Evolutionary conservation across 306 rosid species (phyloP), one percentile per base, ranked within the genome.

Genomic region (Carpinus viminea): DNA sequence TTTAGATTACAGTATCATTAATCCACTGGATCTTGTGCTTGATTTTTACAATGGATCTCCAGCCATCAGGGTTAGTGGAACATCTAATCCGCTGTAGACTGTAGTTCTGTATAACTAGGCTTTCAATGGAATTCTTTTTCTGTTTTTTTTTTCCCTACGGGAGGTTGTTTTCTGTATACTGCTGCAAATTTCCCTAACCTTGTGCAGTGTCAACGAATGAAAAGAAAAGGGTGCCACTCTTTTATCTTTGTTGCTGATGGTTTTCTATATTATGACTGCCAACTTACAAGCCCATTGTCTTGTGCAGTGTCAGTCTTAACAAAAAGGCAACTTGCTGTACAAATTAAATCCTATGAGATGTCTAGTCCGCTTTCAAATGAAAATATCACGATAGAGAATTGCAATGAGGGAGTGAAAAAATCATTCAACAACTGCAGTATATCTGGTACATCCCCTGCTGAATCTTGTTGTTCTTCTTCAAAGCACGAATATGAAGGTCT

Each of bases 281-380:
- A n/a, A 68, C 72, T 68, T 38, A 68, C 16, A n/a, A 38, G 21
- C 26, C 51, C 72, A 18, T 74, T 8, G 68, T 74, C 62, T 73
- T 68, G 53, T 88, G 86, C 97, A 93, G 99, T 77, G 70, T 93
- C 97, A 43, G 51, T 93, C 79, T 86, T 91, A 78, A 84, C 78
- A 89, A 92, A 89, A 89, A 90, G 88, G 64, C 84, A 75, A 86
- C 78, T 73, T 83, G 74, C 90, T 64, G 87, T 83, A 81, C 80
- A 85, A 81, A 81, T 66, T 11, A 56, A 51, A 70, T 72, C 78
- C 57, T 56, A 59, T 41, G 72, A 76, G 64, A 64, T 9, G 76
- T 76, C 85, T 12, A 57, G 78, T 55, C 81, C 70, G 36, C 28
- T 38, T 74, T 24, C 74, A 8, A 71, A 68, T 34, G 82, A 70